Percentiles rank a stretch among this genome's conserved stretches.
phyloP scores from a whole-genome alignment of 805 yeast species.

The Pichia manshurica region DNA sequence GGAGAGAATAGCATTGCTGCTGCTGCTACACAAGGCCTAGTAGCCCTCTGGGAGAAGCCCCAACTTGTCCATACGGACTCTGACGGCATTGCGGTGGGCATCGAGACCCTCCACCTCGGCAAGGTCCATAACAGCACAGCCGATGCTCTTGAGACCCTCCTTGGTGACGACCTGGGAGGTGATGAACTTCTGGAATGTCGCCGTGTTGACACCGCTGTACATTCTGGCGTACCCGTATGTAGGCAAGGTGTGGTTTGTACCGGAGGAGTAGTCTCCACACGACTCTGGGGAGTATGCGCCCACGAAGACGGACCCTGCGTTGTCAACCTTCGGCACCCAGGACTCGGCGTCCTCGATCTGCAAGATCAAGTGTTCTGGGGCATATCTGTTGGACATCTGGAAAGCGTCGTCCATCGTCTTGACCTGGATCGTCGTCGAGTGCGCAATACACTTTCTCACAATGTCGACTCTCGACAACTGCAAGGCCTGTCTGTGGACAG shows the following conservation, averaged over 20 bases:
- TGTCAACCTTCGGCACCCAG: slow-evolving; percentile 68
- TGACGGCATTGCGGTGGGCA: slow-evolving; percentile 96
- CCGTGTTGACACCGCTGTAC: slow-evolving; percentile 95
- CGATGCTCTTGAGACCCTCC: slow-evolving; percentile 80
- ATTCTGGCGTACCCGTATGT: slow-evolving; percentile 98
- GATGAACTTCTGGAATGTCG: slow-evolving; percentile 90
- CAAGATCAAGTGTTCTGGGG: slow-evolving; percentile 95
- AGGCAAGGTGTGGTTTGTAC: slow-evolving; percentile 97
- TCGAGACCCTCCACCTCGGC: slow-evolving; percentile 97
- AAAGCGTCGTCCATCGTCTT: slow-evolving; percentile 73
- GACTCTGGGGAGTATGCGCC: slow-evolving; percentile 97
- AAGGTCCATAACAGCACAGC: slow-evolving; percentile 92
- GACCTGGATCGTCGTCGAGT: slow-evolving; percentile 77
- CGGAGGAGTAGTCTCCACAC: slow-evolving; percentile 96
- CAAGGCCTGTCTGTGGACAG: slow-evolving; percentile 78
- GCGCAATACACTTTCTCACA: slow-evolving; percentile 85
- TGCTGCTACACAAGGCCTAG: background rate
- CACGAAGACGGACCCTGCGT: slow-evolving; percentile 96
- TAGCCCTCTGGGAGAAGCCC: slow-evolving; percentile 36
- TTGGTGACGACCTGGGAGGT: slow-evolving; percentile 88
- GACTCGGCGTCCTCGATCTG: slow-evolving; percentile 76
- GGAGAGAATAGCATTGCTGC: too few relatives aligned
- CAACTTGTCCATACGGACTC: slow-evolving; percentile 82
- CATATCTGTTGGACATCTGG: slow-evolving; percentile 81
- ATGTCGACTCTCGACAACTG: slow-evolving; percentile 88